Evolutionary conservation across 345 rosid genomes (phyloP), one percentile per base, ranked within the genome.

Genomic region (Salix brachista): DNA sequence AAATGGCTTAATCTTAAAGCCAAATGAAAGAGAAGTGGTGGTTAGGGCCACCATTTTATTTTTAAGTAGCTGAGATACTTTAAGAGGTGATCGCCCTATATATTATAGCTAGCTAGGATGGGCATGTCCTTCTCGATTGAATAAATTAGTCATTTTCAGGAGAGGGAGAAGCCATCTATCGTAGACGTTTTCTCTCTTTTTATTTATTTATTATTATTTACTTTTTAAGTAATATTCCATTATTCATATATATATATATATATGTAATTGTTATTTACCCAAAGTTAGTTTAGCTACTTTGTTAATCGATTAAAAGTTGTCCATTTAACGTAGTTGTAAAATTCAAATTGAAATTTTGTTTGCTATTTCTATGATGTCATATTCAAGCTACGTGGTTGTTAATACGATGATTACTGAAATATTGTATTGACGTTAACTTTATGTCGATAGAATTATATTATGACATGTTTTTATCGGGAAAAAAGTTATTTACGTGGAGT

Each of bases 1-100:
- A 64, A 66, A 25, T 69, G 26, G 75, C 79, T 67, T 77, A 46
- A 48, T 44, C 12, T 69, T 52, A 21, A 83, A 83, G 76, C 64
- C 60, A 74, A 52, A 30, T 3, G 26, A 52, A 71, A 32, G 6
- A 30, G 19, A 1, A 9, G 64, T 30, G 69, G 69, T 10, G 69
- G 41, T 4, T 10, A 7, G 39, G 34, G 39, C 21, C 37, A 28
- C 39, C 70, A 1, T 67, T 67, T 67, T 34, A 17, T 10, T 42
- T 36, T 36, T 5, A 36, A 36, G 37, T 19, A 3, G 44, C 41
- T 8, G 3, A 58, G 1, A 56, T 56, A 9, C 28, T 56, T n/a
- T 8, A 10, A n/a, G 23, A 58, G 25, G 28, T 58, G 64, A 3
- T 12, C 46, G 13, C 46, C 14, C 14, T 42, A 41, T 12, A 34